Percentiles rank a stretch among this genome's conserved stretches.
phyloP scores from a whole-genome alignment of 768 basidiomycete species.

The Lactifluus pinguis region DNA sequence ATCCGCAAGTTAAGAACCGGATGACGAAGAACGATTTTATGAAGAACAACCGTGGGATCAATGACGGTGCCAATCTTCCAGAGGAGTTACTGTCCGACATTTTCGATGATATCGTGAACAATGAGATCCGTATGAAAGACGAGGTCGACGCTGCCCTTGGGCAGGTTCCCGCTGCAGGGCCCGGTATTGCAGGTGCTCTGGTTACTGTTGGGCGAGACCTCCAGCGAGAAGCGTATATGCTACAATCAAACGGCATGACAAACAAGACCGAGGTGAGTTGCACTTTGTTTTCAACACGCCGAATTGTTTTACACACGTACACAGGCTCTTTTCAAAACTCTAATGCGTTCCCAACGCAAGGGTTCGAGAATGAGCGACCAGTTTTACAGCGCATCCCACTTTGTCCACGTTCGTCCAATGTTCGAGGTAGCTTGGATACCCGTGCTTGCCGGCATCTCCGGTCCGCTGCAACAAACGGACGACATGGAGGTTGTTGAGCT shows the following conservation, averaged over 20 bases:
- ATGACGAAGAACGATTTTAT: conserved; percentile 91
- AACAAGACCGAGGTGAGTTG: conserved; percentile 82
- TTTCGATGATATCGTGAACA: conserved; percentile 82
- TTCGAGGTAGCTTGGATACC: conserved; percentile 99
- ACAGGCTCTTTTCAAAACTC: conserved; percentile 83
- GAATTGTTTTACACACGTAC: too few species aligned
- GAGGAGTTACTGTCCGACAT: conserved; percentile 73
- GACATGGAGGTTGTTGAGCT: conserved; percentile 87
- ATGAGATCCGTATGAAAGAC: conserved; percentile 99
- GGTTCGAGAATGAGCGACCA: conserved; percentile 71
- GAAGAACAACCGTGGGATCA: conserved; percentile 95
- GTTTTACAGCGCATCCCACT: conserved; percentile 94
- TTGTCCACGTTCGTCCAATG: conserved; percentile 96
- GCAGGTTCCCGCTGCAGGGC: conserved; percentile 33
- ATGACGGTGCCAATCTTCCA: conserved; percentile 80
- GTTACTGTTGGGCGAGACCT: conserved; percentile 89
- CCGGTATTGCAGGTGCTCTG: conserved; percentile 74
- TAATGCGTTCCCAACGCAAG: conserved; percentile 88
- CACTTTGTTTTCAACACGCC: neutral
- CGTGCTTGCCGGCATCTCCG: conserved; percentile 90
- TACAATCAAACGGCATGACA: conserved; percentile 94
- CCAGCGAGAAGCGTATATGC: conserved; percentile 91
- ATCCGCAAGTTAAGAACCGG: conserved; percentile 85
- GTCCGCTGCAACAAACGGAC: conserved; percentile 89
- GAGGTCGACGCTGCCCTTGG: conserved; percentile 64